Percentiles rank a stretch among this genome's conserved stretches.
phyloP scores from a whole-genome alignment of 352 stramenopile species.

The Phytophthora citrophthora region DNA sequence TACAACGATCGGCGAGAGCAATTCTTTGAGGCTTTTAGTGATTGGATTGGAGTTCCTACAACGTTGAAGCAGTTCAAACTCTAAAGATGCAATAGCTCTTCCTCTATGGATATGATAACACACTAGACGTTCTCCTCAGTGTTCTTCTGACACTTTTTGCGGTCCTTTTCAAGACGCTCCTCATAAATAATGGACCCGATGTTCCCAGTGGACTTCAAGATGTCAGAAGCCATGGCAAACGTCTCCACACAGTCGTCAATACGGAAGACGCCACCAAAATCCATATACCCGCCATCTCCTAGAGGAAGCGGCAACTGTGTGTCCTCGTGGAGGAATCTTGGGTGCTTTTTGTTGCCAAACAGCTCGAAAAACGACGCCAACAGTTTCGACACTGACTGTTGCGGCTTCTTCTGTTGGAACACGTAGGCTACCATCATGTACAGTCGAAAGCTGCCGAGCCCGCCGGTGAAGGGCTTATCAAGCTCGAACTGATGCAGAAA shows the following conservation, averaged over 20 bases:
- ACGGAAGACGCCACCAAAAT: slow-evolving; percentile 72
- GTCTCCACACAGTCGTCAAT: slow-evolving; percentile 69
- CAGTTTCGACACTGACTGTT: slow-evolving; percentile 29
- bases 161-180: slow-evolving; percentile 49
- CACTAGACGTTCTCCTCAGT: slow-evolving; percentile 8
- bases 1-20: slow-evolving; percentile 21
- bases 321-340: slow-evolving; percentile 53
- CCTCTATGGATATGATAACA: not conserved
- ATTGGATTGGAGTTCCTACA: slow-evolving; percentile 40
- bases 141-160: slow-evolving; percentile 39
- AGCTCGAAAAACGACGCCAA: slow-evolving; percentile 69
- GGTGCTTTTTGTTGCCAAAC: slow-evolving; percentile 66
- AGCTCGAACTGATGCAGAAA: slow-evolving; percentile 81
- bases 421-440: slow-evolving; percentile 86
- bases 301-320: slow-evolving; percentile 61
- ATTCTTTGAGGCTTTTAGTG: slow-evolving; percentile 40
- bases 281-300: slow-evolving; percentile 41
- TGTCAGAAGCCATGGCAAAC: slow-evolving; percentile 74
- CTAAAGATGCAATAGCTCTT: slow-evolving; percentile 17
- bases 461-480: slow-evolving; percentile 82
- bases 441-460: slow-evolving; percentile 77
- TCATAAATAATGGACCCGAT: slow-evolving; percentile 74
- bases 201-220: slow-evolving; percentile 50
- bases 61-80: slow-evolving; percentile 55
- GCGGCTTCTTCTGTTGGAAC: slow-evolving; percentile 40